Conservation (phyloP, 208 protist genomes). For the Leishmania major region DNA sequence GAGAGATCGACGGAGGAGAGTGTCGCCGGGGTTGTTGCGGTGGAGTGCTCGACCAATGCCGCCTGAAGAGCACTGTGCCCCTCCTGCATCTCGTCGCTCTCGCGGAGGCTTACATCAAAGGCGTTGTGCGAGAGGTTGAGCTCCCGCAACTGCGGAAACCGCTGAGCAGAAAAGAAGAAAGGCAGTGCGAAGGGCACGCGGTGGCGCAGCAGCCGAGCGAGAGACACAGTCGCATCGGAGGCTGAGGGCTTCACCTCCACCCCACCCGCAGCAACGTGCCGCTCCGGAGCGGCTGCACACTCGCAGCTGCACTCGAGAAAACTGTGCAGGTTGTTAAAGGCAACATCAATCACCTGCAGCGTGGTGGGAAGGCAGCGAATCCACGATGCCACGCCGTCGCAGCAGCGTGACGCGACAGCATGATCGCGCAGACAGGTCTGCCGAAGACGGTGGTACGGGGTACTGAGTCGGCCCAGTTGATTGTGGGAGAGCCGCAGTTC, state of each 20-base stretch:
- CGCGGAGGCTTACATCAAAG: conserved; percentile 44
- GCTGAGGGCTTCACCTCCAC: background rate
- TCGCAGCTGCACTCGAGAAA: conserved; percentile 56
- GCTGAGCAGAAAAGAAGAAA: conserved; percentile 60
- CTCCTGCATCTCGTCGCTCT: conserved; percentile 61
- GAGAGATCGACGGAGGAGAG: conserved; percentile 42
- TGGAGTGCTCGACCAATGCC: background rate
- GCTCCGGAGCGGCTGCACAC: background rate
- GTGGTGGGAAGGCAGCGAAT: conserved; percentile 63
- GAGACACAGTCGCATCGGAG: background rate
- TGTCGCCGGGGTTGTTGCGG: background rate
- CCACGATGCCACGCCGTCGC: conserved; percentile 59
- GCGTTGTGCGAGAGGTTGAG: conserved; percentile 74
- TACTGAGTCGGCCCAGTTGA: conserved; percentile 44
- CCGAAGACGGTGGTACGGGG: conserved; percentile 24
- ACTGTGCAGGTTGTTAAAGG: conserved; percentile 68
- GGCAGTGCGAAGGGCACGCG: conserved; percentile 52
- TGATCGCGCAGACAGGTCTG: background rate
- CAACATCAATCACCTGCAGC: conserved; percentile 64
- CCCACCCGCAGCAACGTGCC: background rate
- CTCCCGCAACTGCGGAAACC: conserved; percentile 53
- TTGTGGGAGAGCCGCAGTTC: conserved; percentile 77
- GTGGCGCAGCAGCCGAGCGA: conserved; percentile 44
- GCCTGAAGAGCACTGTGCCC: conserved; percentile 3
- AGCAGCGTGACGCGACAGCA: conserved; percentile 14